Evolutionary conservation across 371 early-diverging fungal species (phyloP).

Genomic region (Rhizomucor miehei): DNA sequence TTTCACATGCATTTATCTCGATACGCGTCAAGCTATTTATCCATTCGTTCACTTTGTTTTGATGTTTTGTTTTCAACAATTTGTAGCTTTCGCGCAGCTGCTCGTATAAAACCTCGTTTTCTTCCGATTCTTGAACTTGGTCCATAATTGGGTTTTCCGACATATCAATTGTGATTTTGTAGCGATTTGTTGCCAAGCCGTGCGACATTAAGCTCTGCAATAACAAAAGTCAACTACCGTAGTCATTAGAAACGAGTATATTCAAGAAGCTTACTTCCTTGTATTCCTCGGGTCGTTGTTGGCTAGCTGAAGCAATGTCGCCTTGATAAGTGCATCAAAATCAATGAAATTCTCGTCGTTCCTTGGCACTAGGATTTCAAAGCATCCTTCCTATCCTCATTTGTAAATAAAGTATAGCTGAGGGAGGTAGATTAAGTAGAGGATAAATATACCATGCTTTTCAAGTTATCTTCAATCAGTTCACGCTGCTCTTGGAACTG

Average conservation of each 20-base stretch:
- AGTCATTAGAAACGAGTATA: not conserved
- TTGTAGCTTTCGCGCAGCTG: constrained; percentile 59
- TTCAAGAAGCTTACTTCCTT: constrained; percentile 21
- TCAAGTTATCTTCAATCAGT: constrained; percentile 50
- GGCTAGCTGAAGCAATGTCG: constrained; percentile 6
- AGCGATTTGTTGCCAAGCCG: constrained; percentile 65
- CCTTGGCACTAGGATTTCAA: constrained; percentile 59
- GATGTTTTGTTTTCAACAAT: constrained; percentile 44
- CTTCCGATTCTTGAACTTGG: constrained; percentile 55
- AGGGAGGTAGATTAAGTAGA: too few species aligned
- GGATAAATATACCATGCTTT: constrained; percentile 38
- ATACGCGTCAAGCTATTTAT: constrained; percentile 47
- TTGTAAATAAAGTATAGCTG: too few species aligned
- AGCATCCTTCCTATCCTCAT: constrained; percentile 40
- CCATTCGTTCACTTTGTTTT: constrained; percentile 47
- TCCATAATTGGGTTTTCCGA: constrained; percentile 45
- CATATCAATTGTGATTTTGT: constrained; percentile 56
- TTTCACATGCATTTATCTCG: constrained; percentile 24
- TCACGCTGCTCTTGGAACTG: constrained; percentile 45
- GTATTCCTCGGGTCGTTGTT: constrained; percentile 10
- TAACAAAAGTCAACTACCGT: not conserved
- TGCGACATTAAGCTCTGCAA: constrained; percentile 31
- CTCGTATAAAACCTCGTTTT: constrained; percentile 58
- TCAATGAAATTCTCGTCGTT: constrained; percentile 18
- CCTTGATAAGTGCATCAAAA: constrained; percentile 35